Conservation (phyloP, 352 stramenopile genomes). For the Globisporangium spinosum region DNA sequence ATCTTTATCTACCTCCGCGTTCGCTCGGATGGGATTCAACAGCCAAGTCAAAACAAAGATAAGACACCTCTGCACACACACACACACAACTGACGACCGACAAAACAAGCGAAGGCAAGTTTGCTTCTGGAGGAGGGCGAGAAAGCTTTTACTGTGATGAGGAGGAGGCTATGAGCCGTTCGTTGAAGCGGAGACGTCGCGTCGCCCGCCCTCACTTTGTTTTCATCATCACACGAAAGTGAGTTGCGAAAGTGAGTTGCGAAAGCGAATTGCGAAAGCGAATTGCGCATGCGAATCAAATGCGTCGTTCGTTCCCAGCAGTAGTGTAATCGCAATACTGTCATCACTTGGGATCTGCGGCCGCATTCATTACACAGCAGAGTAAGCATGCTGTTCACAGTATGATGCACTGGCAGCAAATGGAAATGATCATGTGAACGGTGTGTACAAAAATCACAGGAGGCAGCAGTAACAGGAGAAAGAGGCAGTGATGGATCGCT, state of each 20-base stretch:
- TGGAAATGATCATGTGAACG: background rate
- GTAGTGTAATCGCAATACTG: too few relatives aligned
- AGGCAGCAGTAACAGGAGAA: background rate
- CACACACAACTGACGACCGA: background rate
- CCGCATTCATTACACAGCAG: background rate
- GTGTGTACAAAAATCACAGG: background rate
- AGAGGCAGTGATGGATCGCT: background rate
- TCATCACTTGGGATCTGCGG: background rate
- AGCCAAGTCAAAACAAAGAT: background rate
- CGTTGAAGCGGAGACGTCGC: background rate
- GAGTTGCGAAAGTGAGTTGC: background rate
- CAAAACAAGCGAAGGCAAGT: background rate
- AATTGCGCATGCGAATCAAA: background rate
- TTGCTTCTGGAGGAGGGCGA: background rate
- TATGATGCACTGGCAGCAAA: background rate
- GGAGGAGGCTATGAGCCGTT: background rate
- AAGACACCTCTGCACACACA: background rate
- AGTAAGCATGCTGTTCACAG: background rate
- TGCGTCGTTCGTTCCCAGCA: too few relatives aligned
- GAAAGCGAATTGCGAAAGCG: background rate
- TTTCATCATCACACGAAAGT: background rate
- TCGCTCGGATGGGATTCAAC: background rate
- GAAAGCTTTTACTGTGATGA: too few relatives aligned
- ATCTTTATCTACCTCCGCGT: too few relatives aligned
- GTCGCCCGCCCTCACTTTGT: background rate